These are phyloP conservation scores for Talaromyces sp. DNA, from an alignment of 2,329 filamentous ascomycete genomes.

Conservation along the genomic window DNA sequence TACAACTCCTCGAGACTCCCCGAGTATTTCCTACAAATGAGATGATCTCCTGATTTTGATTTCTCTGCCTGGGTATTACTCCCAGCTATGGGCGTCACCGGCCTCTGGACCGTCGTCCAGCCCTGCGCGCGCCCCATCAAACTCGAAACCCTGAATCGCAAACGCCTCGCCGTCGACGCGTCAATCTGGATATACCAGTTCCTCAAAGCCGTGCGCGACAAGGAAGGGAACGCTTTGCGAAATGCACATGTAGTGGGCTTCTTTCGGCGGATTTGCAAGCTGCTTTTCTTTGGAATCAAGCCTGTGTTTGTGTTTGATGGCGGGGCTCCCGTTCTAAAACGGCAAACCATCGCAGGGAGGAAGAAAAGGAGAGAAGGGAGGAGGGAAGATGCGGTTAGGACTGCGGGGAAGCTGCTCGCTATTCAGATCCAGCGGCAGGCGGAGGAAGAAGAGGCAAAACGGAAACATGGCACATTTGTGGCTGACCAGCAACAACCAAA, in stretches of 20 bases:
- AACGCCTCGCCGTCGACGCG: constrained; percentile 92
- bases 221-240: constrained; percentile 91
- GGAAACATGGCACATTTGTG: constrained; percentile 30
- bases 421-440: constrained; percentile 89
- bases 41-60: background rate
- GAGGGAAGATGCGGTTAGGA: constrained; percentile 85
- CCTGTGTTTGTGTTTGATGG: constrained; percentile 98
- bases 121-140: constrained; percentile 94
- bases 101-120: constrained; percentile 93
- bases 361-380: constrained; percentile 79
- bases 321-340: constrained; percentile 82
- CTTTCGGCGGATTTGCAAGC: constrained; percentile 96
- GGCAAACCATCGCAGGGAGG: constrained; percentile 77
- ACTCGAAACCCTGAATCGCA: constrained; percentile 91
- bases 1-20: too few species aligned
- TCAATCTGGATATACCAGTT: constrained; percentile 99
- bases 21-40: background rate
- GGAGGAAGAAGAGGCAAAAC: constrained; percentile 74
- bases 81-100: constrained; percentile 82
- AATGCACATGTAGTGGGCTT: constrained; percentile 97
- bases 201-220: constrained; percentile 95
- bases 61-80: background rate
- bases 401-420: constrained; percentile 84
- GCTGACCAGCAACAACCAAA: constrained; percentile 54
- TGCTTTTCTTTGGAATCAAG: constrained; percentile 92